Base-by-base conservation (phyloP, 345 rosid genomes). In the Lepidium sativum region DNA sequence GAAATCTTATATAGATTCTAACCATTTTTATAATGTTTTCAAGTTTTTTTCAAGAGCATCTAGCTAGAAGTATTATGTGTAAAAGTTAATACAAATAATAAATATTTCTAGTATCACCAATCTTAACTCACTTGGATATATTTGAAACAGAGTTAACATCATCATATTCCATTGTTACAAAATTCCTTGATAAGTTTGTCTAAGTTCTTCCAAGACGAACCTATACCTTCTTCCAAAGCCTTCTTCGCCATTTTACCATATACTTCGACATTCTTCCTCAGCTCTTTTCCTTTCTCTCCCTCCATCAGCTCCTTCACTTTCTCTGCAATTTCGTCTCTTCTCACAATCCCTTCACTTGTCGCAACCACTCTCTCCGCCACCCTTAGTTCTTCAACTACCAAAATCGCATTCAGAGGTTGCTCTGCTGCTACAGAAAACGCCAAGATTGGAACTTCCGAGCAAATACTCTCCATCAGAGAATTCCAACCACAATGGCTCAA, bases 221-320 rank as follows among this genome's bases (percentile, higher is more conserved):
- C 44, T 4, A 13, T 37, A 18, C 44, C 60, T 54, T 54, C 44
- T 7, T 54, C 44, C 44, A 35, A 37, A 20, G 60, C 60, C 44
- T 54, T 54, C 17, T 12, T 18, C 31, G 44, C 60, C 60, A 35
- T 35, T 6, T 18, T 54, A 18, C 60, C 60, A 20, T 54, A 54
- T 35, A 15, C 43, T 12, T 54, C 43, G 4, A 54, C 43, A 54
- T 35, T 54, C 17, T 3, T 54, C 31, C 31, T 54, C 16, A 54
- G 17, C 9, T 54, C 48, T 57, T 57, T 57, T 1, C 35, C 35
- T 57, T 14, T 57, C 31, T 25, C 63, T 38, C 63, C 34, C n/a
- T 57, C 47, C 63, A 57, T 57, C 48, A 57, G 14, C 20, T 57
- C 63, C 21, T 57, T 39, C 14, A 40, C 48, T 40, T 57, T 57